These are phyloP conservation scores for Laguncularia racemosa DNA, from an alignment of 345 rosid species.

Conservation along the genomic window DNA sequence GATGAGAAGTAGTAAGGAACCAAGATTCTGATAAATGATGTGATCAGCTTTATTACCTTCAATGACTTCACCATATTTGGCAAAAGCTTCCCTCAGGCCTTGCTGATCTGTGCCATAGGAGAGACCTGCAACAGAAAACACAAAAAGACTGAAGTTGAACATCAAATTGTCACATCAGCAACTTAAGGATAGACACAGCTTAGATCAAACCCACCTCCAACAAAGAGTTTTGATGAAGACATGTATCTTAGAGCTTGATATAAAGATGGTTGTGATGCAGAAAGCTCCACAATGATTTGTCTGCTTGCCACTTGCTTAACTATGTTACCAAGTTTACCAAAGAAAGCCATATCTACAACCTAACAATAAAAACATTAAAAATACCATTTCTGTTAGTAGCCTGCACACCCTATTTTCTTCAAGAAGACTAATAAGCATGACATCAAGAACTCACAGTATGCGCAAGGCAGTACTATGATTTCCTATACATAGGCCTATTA, in stretches of 20 bases:
- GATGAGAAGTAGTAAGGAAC: too few species aligned
- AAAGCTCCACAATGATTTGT: conserved; percentile 35
- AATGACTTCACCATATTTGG: conserved; percentile 71
- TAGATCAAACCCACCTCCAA: conserved; percentile 56
- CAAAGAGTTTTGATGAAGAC: conserved; percentile 70
- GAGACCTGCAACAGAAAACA: conserved; percentile 42
- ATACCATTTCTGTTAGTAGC: too few species aligned
- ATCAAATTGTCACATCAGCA: neutral
- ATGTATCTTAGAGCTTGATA: conserved; percentile 67
- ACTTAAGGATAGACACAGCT: neutral
- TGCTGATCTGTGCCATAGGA: conserved; percentile 58
- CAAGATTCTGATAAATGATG: neutral
- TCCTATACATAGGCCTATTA: too few species aligned
- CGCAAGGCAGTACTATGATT: too few species aligned
- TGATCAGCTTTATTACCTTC: conserved; percentile 40
- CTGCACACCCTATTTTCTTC: too few species aligned
- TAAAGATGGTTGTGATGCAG: conserved; percentile 54
- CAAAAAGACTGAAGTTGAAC: neutral
- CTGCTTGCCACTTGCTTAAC: conserved; percentile 56
- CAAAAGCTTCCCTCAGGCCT: conserved; percentile 58
- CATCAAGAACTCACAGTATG: too few species aligned
- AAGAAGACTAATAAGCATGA: too few species aligned
- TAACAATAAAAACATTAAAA: neutral
- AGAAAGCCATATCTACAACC: conserved; percentile 65
- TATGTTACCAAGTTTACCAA: conserved; percentile 63